Conservation (phyloP, 2,329 filamentous ascomycete genomes). For the Lasiodiplodia citricola region DNA sequence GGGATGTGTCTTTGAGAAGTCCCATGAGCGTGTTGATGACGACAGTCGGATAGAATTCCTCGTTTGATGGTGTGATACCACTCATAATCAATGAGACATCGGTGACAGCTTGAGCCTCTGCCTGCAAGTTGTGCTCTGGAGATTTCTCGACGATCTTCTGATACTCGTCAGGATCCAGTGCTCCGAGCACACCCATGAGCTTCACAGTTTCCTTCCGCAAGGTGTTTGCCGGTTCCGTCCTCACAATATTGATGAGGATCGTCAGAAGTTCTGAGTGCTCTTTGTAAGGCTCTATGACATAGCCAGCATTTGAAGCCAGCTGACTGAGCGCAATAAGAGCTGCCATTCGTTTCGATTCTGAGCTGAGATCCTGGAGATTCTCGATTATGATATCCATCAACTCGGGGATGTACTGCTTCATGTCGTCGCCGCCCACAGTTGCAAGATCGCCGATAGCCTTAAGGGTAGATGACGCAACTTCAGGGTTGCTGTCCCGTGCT, state of each 20-base stretch:
- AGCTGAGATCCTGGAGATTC: constrained; percentile 91
- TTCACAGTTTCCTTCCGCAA: constrained; percentile 95
- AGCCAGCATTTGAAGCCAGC: constrained; percentile 92
- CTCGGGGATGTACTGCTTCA: constrained; percentile 87
- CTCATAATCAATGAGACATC: constrained; percentile 99
- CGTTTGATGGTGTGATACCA: constrained; percentile 91
- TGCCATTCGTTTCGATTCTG: constrained; percentile 86
- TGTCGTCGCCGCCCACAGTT: constrained; percentile 90
- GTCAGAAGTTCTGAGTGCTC: constrained; percentile 94
- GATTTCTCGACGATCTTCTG: constrained; percentile 91
- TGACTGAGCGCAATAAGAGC: constrained; percentile 90
- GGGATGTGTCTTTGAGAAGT: constrained; percentile 87
- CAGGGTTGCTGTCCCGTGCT: constrained; percentile 80
- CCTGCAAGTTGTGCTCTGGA: constrained; percentile 76
- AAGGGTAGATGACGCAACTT: constrained; percentile 92
- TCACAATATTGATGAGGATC: constrained; percentile 91
- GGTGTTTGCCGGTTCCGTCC: constrained; percentile 85
- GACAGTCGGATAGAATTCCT: constrained; percentile 98
- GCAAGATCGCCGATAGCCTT: constrained; percentile 94
- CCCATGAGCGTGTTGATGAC: constrained; percentile 95
- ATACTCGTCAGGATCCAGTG: constrained; percentile 94
- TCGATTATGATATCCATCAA: constrained; percentile 96
- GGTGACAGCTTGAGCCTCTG: constrained; percentile 73
- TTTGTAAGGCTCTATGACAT: constrained; percentile 94
- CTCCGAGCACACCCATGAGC: constrained; percentile 91